phyloP scores from a whole-genome alignment of 768 basidiomycete species.

The Boletus patriciae region DNA sequence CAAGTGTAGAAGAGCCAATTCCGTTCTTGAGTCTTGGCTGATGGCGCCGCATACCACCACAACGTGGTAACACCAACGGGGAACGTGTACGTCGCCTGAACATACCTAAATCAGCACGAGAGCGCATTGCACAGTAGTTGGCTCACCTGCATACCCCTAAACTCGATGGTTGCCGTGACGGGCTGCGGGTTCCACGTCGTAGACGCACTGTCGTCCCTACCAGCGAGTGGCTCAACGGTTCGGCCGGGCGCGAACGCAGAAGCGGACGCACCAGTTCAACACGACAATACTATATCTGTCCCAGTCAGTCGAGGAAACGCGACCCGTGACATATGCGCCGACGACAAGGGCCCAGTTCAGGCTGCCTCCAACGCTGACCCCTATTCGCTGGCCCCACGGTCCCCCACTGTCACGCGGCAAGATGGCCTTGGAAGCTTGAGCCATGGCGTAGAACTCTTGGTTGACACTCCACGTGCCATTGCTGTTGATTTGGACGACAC shows the following conservation, averaged over 20 bases:
- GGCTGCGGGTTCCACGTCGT: conserved; percentile 54
- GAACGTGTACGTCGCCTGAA: conserved; percentile 68
- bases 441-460: conserved; percentile 78
- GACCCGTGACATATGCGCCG: conserved; percentile 61
- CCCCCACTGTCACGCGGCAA: conserved; percentile 67
- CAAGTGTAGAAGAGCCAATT: too few species aligned
- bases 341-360: conserved; percentile 62
- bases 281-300: conserved; percentile 70
- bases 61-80: conserved; percentile 69
- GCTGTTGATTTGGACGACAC: conserved; percentile 64
- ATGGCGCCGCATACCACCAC: conserved; percentile 45
- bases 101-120: background rate
- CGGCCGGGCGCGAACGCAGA: background rate
- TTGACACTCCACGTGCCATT: conserved; percentile 64
- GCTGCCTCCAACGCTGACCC: conserved; percentile 57
- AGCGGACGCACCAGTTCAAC: conserved; percentile 54
- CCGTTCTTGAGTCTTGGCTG: too few species aligned
- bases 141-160: conserved; percentile 58
- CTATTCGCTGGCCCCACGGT: conserved; percentile 68
- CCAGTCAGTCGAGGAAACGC: conserved; percentile 56
- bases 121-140: background rate
- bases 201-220: conserved; percentile 49
- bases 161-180: conserved; percentile 60
- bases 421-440: conserved; percentile 71
- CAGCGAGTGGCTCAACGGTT: background rate